Base-by-base conservation (phyloP, 225 moss, liverwort and hornwort species). In the Antitrichia curtipendula region DNA sequence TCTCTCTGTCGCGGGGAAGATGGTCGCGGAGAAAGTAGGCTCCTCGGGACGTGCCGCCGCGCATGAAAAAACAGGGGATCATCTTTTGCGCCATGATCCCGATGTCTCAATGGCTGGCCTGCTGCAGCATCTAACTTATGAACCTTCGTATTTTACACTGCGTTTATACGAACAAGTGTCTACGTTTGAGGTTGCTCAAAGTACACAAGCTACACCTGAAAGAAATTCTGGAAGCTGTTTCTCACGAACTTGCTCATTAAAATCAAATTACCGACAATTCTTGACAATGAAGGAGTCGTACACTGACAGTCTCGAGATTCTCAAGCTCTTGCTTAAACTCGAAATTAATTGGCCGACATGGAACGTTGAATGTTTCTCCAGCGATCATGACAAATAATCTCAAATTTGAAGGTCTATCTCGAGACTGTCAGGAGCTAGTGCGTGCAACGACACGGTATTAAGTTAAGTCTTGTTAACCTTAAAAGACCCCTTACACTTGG, bases 1-100 rank as follows among this genome's bases (percentile, higher is more conserved):
- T 84, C 69, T 59, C 84, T 38, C 16, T 82, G 36, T 89, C 88
- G 2, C 29, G 38, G 5, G 95, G 96, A 11, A 96, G 88, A 79
- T 96, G 93, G 18, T 92, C 82, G 68, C 88, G 88, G 57, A 95
- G 88, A 78, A 96, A 95, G 58, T 71, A 93, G 8, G 86, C 78
- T 13, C 96, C 96, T 19, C 92, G 89, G 15, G 94, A 94, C 1
- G 96, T 94, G 76, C 95, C 94, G 64, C 94, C 94, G 18, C 94
- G 84, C 92, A 96, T 94, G 86, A 96, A 74, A 24, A 92, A 71
- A 77, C 92, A 95, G 31, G 95, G 95, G 83, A 96, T 90, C 84
- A 79, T 92, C 85, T 53, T 57, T 66, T 61, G 78, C 85, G 18
- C 72, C 92, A 91, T 86, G 65, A n/a, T 49, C 22, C 14, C 45